Evolutionary conservation across 345 rosid species (phyloP), one percentile per base, ranked within the genome.

Genomic region (Citrus glauca): DNA sequence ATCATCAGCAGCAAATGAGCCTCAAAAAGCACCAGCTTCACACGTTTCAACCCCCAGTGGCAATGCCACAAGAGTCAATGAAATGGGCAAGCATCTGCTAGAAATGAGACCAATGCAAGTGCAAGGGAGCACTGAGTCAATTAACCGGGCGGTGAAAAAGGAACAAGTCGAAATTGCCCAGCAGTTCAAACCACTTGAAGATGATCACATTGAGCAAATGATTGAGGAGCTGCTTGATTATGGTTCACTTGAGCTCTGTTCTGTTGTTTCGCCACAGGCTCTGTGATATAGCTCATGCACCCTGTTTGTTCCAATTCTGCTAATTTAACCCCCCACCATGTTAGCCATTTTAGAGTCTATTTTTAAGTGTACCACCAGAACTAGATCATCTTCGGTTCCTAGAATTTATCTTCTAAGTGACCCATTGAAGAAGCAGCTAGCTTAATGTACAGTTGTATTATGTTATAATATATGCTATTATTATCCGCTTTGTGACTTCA

Each of bases 131-230:
- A 59, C 78, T 19, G 90, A 84, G 79, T 71, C 88, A 48, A 87
- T 40, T 40, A 40, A 86, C 17, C 80, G 88, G 90, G 88, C 76
- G 42, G 75, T 83, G 66, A 81, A 86, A 80, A 85, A 82, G 78
- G 87, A 76, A 48, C 83, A 82, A 72, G 85, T 57, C 24, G 83
- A 73, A 59, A 84, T 67, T 20, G 20, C 71, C 27, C 81, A 76
- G 71, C 86, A 71, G 64, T 83, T 86, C 70, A 86, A 79, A 79
- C 87, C 90, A 32, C 90, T 96, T 10, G 99, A 96, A 82, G 99
- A 96, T 63, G 91, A 90, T 77, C 97, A 96, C 79, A 91, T 96
- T 5, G 91, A 92, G 89, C 99, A 96, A 81, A 96, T 96, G 99
- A 96, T 96, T 53, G 91, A 94, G 75, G 98, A 96, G 69, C 79